Percentiles rank a stretch among this genome's conserved stretches.
These are phyloP conservation scores for Cercospora berteroae DNA, from an alignment of 2,329 filamentous ascomycete genomes.

Conservation along the genomic window DNA sequence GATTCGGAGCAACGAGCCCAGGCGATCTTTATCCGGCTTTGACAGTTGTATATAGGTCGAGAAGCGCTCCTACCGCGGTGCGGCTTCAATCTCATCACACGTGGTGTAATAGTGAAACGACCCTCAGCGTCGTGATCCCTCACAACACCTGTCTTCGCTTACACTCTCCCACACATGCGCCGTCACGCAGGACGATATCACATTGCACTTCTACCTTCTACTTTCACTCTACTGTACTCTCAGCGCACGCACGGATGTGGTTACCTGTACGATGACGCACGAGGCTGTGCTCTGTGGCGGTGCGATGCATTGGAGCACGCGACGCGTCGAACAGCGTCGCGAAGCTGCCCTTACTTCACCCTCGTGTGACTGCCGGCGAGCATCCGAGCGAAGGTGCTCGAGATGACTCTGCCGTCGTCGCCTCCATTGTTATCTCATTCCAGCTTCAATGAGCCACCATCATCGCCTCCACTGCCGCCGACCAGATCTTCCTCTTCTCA, in stretches of 20 bases:
- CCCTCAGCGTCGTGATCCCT: neutral
- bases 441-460: slow-evolving; percentile 20
- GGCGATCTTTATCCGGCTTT: neutral
- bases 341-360: neutral
- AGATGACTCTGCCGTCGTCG: slow-evolving; percentile 36
- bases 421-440: slow-evolving; percentile 31
- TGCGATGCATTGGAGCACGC: neutral
- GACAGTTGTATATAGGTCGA: neutral
- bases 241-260: neutral
- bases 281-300: neutral
- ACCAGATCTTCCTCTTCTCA: slow-evolving; percentile 14
- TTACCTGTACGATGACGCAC: neutral
- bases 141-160: neutral
- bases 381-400: slow-evolving; percentile 26
- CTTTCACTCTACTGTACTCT: neutral
- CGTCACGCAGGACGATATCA: neutral
- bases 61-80: neutral
- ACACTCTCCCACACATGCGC: neutral
- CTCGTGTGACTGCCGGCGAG: slow-evolving; percentile 22
- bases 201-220: neutral
- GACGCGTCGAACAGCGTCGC: neutral
- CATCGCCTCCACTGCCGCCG: slow-evolving; percentile 26
- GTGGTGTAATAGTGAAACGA: neutral
- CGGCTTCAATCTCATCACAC: neutral
- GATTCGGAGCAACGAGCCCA: neutral